These are phyloP conservation scores for Lactarius pseudohatsudake DNA, from an alignment of 768 basidiomycete genomes.

Conservation along the genomic window DNA sequence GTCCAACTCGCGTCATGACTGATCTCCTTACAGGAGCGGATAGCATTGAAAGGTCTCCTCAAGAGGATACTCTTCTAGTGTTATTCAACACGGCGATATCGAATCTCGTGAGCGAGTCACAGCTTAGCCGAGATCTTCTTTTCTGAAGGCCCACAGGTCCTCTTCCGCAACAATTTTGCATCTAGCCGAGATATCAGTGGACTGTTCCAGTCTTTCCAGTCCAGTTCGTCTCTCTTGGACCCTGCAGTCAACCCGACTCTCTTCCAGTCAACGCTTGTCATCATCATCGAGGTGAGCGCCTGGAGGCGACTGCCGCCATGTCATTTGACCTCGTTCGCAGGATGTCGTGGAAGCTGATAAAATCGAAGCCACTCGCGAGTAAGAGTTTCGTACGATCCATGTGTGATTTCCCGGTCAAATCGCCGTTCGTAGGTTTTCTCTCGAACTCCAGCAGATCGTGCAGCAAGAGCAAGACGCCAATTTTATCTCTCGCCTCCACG, in stretches of 20 bases:
- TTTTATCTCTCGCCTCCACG: slow-evolving; percentile 61
- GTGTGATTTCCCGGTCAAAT: background rate
- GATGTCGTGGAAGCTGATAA: slow-evolving; percentile 65
- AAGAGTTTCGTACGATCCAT: slow-evolving; percentile 26
- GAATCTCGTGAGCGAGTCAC: slow-evolving; percentile 44
- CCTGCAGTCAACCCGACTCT: slow-evolving; percentile 57
- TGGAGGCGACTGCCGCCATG: too few relatives aligned
- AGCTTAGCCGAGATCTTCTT: background rate
- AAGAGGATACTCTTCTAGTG: slow-evolving; percentile 63
- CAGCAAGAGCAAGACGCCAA: slow-evolving; percentile 60
- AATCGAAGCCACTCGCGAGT: slow-evolving; percentile 58
- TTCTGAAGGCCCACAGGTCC: slow-evolving; percentile 41
- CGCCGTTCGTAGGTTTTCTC: slow-evolving; percentile 45
- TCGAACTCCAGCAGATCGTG: slow-evolving; percentile 61
- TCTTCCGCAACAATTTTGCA: slow-evolving; percentile 67
- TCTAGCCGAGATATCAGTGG: slow-evolving; percentile 58
- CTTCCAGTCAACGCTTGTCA: slow-evolving; percentile 59
- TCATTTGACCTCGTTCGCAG: slow-evolving; percentile 36
- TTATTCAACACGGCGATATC: slow-evolving; percentile 66
- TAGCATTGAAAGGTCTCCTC: slow-evolving; percentile 60
- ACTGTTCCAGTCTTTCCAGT: slow-evolving; percentile 62
- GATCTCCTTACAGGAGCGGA: slow-evolving; percentile 48
- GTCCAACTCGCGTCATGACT: background rate
- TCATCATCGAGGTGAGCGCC: slow-evolving; percentile 58
- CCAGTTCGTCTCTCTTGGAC: slow-evolving; percentile 55